Evolutionary conservation across 1,284 basidiomycete species (phyloP), one percentile per base, ranked within the genome.

Genomic region (Boletus mariae): DNA sequence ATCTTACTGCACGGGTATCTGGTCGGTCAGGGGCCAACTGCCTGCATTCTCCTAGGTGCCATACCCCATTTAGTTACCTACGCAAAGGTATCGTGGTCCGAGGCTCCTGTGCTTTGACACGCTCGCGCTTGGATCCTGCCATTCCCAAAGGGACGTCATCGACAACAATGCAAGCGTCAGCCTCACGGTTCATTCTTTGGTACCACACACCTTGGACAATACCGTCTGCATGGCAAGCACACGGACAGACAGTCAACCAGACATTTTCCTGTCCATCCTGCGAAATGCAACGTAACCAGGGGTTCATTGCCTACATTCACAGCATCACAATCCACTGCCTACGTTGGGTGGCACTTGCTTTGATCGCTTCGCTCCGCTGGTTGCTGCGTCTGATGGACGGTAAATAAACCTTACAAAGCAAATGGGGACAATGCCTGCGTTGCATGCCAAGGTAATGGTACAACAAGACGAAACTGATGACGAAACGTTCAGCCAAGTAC

Each of bases 131-230:
- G 20, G 20, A 20, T 20, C 20, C 20, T 20, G 20, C 20, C 20
- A 20, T 20, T 20, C 20, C 20, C 20, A 20, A 20, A 20, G 20
- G 20, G 20, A 1, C 3, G 10, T 8, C 12, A 17, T 17, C 35
- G n/a, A 37, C 35, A n/a, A 8, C 38, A 42, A 26, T 17, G 20
- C 12, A 42, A 13, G 25, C 6, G 25, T 42, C 23, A 42, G 23
- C 12, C 12, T 23, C 40, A 26, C 4, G 11, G 10, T 17, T 35
- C 23, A 26, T 34, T 13, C 29, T 38, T 32, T 15, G 3, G 20
- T 52, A 37, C 42, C 44, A 56, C 49, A 31, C 35, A 51, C 47
- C 32, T 32, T 20, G 34, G n/a, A 4, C 38, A 43, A 25, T 1
- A 7, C 1, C 17, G 12, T 38, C 41, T 8, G 20, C 35, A 37